Evolutionary conservation across 2,329 filamentous ascomycete genomes (phyloP), one percentile per base, ranked within the genome.

Genomic region (Graphiopsis chlorocephala): DNA sequence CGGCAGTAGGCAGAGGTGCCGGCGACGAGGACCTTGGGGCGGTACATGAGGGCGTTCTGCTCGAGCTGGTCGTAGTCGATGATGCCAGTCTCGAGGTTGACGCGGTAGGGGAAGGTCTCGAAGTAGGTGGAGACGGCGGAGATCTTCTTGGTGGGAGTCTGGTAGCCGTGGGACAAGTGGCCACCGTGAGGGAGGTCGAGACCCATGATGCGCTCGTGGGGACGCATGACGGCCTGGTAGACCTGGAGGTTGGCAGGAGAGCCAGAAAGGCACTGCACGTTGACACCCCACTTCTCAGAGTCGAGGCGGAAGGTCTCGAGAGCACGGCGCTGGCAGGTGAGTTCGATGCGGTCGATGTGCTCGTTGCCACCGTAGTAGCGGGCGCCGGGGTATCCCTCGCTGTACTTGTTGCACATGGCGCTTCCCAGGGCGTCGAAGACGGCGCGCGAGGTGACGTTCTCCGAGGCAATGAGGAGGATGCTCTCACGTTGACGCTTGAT

Each of bases 291-390:
- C 84, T 96, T 93, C 72, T 88, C 86, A 20, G 89, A 77, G 81
- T 96, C 91, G 71, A 96, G 82, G 77, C 92, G 86, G 85, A 98
- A 99, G 65, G 93, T 90, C 82, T 92, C 86, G 69, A 99, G 90
- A 70, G 95, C 95, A 82, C 95, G 90, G 79, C 88, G 86, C 85
- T 99, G 95, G 87, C 95, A 99, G 67, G 95, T 90, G 71, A 91
- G 86, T 86, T 99, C 95, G 75, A 97, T 93, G 81, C 92, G 86
- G 80, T 99, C 95, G 72, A 99, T 99, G 86, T 95, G 92, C 86
- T 99, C 91, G 85, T 99, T 99, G 77, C 95, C 95, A 77, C 95
- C 95, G 77, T 99, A 99, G 87, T 99, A 99, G 81, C 95, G 90
- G 74, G 95, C 95, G 78, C 95, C 95, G 72, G 95, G 95, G 81